These are phyloP conservation scores for Kazachstania martiniae DNA, from an alignment of 805 yeast species.

Conservation along the genomic window DNA sequence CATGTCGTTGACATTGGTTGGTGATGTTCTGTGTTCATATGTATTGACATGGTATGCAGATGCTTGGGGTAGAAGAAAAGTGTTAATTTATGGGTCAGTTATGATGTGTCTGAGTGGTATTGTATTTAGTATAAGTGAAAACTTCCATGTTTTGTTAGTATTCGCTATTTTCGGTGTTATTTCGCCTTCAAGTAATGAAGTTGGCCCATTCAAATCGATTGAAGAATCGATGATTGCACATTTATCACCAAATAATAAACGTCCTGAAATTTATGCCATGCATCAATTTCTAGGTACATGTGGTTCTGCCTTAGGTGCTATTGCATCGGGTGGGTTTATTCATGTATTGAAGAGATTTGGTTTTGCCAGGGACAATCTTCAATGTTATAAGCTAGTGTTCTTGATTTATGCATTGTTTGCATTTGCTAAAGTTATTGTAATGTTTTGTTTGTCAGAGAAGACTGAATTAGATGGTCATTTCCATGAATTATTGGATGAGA, in stretches of 20 bases:
- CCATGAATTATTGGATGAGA: conserved; percentile 7
- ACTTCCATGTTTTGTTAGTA: conserved; percentile 42
- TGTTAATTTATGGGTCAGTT: conserved; percentile 51
- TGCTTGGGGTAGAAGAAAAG: conserved; percentile 50
- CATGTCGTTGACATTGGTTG: conserved; percentile 71
- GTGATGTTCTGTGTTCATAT: conserved; percentile 67
- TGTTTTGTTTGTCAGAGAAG: conserved; percentile 39
- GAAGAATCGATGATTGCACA: conserved; percentile 81
- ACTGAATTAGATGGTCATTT: conserved; percentile 37
- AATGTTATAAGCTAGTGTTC: conserved; percentile 49
- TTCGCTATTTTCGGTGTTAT: conserved; percentile 82
- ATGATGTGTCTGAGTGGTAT: conserved; percentile 63
- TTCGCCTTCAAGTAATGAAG: conserved; percentile 82
- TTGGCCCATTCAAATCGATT: conserved; percentile 80
- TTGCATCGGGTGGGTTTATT: conserved; percentile 49
- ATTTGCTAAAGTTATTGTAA: conserved; percentile 36
- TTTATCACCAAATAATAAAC: conserved; percentile 48
- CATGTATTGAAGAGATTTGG: conserved; percentile 32
- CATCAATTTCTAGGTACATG: conserved; percentile 58
- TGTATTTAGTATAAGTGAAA: conserved; percentile 46
- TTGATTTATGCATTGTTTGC: conserved; percentile 46
- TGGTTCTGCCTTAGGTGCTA: conserved; percentile 69
- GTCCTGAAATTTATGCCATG: conserved; percentile 68
- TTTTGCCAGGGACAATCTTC: conserved; percentile 26
- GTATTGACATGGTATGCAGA: conserved; percentile 71